These are phyloP conservation scores for Cryoendolithus antarcticus DNA, from an alignment of 2,329 filamentous ascomycete species.

Conservation along the genomic window DNA sequence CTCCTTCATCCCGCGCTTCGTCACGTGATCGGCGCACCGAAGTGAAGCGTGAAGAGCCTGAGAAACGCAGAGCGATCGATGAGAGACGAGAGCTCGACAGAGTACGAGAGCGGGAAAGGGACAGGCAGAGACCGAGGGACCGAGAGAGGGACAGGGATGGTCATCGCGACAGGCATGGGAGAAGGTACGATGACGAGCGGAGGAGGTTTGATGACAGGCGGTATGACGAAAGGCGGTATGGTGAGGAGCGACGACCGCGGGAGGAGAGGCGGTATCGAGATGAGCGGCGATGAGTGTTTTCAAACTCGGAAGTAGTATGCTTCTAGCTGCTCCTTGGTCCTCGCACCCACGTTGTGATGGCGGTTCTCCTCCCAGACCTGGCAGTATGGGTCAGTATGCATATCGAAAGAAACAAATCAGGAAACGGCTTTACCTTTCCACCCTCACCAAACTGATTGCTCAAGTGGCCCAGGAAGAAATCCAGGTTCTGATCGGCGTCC, in stretches of 20 bases:
- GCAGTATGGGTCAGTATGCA: no score
- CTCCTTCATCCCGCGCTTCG: slow-evolving; percentile 7
- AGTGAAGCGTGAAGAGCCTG: slow-evolving; percentile 3
- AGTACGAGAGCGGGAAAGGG: slow-evolving; percentile 1
- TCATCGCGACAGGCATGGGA: not conserved
- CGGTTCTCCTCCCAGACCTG: no score
- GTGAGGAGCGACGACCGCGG: slow-evolving; percentile 4
- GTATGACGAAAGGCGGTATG: slow-evolving; percentile 9
- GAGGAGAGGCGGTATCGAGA: not conserved
- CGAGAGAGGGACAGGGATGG: slow-evolving; percentile 8
- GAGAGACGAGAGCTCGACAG: slow-evolving; percentile 13
- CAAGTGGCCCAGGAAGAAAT: slow-evolving; percentile 24
- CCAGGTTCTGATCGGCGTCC: slow-evolving; percentile 19
- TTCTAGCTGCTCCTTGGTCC: no score
- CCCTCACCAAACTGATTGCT: slow-evolving; percentile 23
- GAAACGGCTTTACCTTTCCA: slow-evolving; percentile 8
- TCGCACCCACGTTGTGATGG: no score
- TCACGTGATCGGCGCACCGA: slow-evolving; percentile 1
- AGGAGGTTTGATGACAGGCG: slow-evolving; percentile 6
- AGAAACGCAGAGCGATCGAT: not conserved
- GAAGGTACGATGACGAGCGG: slow-evolving; percentile 19
- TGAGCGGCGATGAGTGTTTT: not conserved
- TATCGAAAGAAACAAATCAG: no score
- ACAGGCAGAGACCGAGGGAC: slow-evolving; percentile 2
- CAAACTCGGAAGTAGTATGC: no score